Conservation (phyloP, 352 stramenopile genomes). For the Phytophthora colocasiae region DNA sequence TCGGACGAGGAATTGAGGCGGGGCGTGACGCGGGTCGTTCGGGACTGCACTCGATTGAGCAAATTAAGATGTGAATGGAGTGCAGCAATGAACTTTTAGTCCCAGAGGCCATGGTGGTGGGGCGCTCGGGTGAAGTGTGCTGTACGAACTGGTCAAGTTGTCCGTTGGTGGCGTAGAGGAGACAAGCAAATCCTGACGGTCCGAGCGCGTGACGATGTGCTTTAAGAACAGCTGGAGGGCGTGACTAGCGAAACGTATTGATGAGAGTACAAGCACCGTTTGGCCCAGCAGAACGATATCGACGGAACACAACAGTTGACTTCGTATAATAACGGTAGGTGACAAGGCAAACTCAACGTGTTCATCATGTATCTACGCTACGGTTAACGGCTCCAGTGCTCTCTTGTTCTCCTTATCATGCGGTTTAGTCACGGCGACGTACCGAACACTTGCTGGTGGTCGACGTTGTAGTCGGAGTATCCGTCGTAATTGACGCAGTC, state of each 20-base stretch:
- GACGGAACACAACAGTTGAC: neutral
- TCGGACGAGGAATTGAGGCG: slow-evolving; percentile 1
- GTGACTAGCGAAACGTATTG: slow-evolving; percentile 30
- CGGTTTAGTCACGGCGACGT: slow-evolving; percentile 25
- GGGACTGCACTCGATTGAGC: slow-evolving; percentile 21
- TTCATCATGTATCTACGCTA: slow-evolving; percentile 26
- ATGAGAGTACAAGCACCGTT: slow-evolving; percentile 15
- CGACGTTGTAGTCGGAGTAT: slow-evolving; percentile 4
- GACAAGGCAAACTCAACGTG: slow-evolving; percentile 1
- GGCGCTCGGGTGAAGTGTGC: neutral
- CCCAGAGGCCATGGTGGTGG: slow-evolving; percentile 2
- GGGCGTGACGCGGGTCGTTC: neutral
- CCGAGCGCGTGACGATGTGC: slow-evolving; percentile 13
- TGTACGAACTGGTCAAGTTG: neutral
- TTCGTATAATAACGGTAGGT: too few relatives aligned
- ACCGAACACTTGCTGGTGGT: slow-evolving; percentile 30
- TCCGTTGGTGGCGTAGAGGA: slow-evolving; percentile 12
- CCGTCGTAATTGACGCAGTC: slow-evolving; percentile 2
- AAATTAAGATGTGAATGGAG: slow-evolving; percentile 36
- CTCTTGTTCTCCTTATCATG: too few relatives aligned
- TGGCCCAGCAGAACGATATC: slow-evolving; percentile 13
- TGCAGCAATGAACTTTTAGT: slow-evolving; percentile 18
- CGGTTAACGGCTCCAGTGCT: neutral
- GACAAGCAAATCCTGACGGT: slow-evolving; percentile 26
- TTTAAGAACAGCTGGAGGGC: slow-evolving; percentile 9